Conservation (phyloP, 129 eudicot genomes). For the Ambrosia trifida region DNA sequence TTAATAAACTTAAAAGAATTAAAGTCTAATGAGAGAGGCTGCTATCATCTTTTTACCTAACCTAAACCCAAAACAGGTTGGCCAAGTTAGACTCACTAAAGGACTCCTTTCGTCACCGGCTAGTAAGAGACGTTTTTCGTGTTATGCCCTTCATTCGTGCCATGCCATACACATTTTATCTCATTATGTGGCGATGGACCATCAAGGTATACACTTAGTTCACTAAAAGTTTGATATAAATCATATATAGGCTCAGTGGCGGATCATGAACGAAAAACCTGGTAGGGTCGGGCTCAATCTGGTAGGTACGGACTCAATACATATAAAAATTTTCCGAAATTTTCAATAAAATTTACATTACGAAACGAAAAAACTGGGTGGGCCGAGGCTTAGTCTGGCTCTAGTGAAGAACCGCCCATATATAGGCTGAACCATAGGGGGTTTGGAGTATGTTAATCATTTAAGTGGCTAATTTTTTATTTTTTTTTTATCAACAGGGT, state of each 20-base stretch:
- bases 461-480: too few species aligned
- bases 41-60: conserved; percentile 27
- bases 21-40: conserved; percentile 23
- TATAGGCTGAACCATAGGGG: neutral
- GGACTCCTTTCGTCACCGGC: neutral
- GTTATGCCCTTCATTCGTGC: neutral
- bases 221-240: neutral
- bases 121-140: neutral
- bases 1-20: conserved; percentile 1
- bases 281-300: too few species aligned
- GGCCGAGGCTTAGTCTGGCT: too few species aligned
- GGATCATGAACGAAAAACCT: too few species aligned
- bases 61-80: conserved; percentile 4
- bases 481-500: too few species aligned
- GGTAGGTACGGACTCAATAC: too few species aligned
- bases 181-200: too few species aligned
- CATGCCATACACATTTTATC: neutral
- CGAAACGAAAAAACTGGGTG: too few species aligned
- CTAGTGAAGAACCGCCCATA: too few species aligned
- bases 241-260: too few species aligned
- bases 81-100: neutral
- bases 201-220: neutral
- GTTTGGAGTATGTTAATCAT: neutral
- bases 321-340: too few species aligned
- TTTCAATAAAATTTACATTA: too few species aligned